phyloP scores from a whole-genome alignment of 768 basidiomycete species.

The Agrocybe praecox region DNA sequence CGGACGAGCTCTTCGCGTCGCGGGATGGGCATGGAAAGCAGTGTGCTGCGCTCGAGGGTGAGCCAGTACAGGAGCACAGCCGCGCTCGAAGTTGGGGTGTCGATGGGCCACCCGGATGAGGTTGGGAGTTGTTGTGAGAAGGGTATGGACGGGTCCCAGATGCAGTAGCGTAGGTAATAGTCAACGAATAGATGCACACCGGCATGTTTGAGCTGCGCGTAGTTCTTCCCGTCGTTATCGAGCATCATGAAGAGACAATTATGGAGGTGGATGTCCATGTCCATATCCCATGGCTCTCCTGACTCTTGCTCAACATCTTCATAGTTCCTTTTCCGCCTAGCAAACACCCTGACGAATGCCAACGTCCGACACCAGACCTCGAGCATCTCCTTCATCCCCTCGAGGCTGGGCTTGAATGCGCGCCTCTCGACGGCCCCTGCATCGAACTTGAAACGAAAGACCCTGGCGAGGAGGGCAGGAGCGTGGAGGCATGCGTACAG shows the following conservation, averaged over 20 bases:
- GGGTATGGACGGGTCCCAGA: neutral
- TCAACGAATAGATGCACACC: conserved; percentile 50
- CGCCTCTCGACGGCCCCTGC: conserved; percentile 35
- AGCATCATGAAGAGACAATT: conserved; percentile 55
- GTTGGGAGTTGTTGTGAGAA: neutral
- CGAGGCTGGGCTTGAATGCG: neutral
- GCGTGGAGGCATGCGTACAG: conserved; percentile 38
- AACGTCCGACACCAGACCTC: conserved; percentile 41
- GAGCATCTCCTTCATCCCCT: neutral
- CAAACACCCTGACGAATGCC: conserved; percentile 26
- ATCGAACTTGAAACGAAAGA: conserved; percentile 65
- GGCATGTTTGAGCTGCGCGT: conserved; percentile 54
- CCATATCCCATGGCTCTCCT: conserved; percentile 19
- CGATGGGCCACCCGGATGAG: conserved; percentile 57
- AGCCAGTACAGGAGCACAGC: conserved; percentile 71
- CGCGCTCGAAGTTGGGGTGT: conserved; percentile 48
- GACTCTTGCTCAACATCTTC: conserved; percentile 37
- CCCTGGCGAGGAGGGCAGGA: conserved; percentile 47
- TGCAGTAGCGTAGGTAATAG: conserved; percentile 40
- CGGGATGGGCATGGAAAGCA: conserved; percentile 20
- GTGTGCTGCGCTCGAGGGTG: conserved; percentile 40
- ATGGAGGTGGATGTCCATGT: conserved; percentile 44
- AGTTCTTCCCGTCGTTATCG: conserved; percentile 72
- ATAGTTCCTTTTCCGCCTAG: conserved; percentile 37
- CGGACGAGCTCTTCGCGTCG: conserved; percentile 30